Conservation (phyloP, 441 rosid genomes). For the Populus hybrid region DNA sequence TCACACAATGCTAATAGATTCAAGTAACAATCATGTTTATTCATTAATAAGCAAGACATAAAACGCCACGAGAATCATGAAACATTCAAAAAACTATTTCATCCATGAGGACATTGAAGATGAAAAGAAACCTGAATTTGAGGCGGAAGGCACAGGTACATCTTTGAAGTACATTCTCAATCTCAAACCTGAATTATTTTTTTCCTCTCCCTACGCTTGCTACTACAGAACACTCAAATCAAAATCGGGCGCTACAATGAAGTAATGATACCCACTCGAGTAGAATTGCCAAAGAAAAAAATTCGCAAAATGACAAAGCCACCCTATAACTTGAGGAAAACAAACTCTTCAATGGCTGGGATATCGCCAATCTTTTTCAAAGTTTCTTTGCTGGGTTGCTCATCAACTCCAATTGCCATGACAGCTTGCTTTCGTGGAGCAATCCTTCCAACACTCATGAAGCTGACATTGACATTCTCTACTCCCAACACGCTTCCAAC, state of each 20-base stretch:
- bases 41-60: neutral
- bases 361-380: conserved; percentile 71
- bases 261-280: conserved; percentile 19
- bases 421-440: conserved; percentile 86
- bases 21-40: neutral
- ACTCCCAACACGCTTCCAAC: conserved; percentile 82
- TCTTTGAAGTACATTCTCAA: neutral
- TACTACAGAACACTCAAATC: conserved; percentile 21
- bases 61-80: neutral
- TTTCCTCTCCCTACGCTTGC: conserved; percentile 16
- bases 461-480: conserved; percentile 81
- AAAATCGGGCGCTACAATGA: conserved; percentile 33
- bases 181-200: conserved; percentile 28
- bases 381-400: conserved; percentile 56
- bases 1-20: too few relatives aligned
- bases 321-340: conserved; percentile 71
- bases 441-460: conserved; percentile 93
- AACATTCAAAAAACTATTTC: neutral
- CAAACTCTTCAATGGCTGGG: conserved; percentile 78
- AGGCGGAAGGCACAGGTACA: neutral
- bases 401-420: conserved; percentile 99
- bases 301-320: neutral
- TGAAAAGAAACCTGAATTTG: neutral
- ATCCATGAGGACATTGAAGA: neutral
- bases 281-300: neutral